These are phyloP conservation scores for Lachancea lanzarotensis DNA, from an alignment of 805 yeast genomes.

Conservation along the genomic window DNA sequence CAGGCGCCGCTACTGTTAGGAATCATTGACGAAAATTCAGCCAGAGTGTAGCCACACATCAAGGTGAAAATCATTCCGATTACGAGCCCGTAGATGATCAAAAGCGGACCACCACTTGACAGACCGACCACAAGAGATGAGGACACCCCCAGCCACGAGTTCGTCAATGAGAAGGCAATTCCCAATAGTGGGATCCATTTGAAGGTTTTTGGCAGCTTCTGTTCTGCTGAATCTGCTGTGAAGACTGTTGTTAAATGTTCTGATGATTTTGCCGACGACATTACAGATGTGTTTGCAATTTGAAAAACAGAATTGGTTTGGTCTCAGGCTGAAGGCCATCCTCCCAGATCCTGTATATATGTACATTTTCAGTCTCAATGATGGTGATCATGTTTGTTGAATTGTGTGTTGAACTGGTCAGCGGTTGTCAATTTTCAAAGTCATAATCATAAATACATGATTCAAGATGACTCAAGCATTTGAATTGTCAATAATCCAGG, in stretches of 20 bases:
- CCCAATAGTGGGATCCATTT: constrained; percentile 37
- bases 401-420: not conserved
- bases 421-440: not conserved
- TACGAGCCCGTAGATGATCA: constrained; percentile 50
- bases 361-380: not conserved
- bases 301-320: no score
- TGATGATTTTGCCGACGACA: not conserved
- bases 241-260: not conserved
- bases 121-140: constrained; percentile 51
- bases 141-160: constrained; percentile 56
- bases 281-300: not conserved
- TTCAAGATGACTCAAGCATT: not conserved
- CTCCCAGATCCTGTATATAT: no score
- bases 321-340: no score
- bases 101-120: constrained; percentile 51
- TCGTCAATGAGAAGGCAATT: constrained; percentile 54
- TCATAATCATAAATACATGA: not conserved
- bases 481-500: no score
- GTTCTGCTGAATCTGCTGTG: not conserved
- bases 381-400: not conserved
- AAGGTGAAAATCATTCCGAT: constrained; percentile 42
- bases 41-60: constrained; percentile 44
- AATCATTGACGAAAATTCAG: constrained; percentile 48
- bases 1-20: constrained; percentile 57
- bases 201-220: constrained; percentile 34